These are phyloP conservation scores for Candida loeiensis DNA, from an alignment of 805 yeast genomes.

Conservation along the genomic window DNA sequence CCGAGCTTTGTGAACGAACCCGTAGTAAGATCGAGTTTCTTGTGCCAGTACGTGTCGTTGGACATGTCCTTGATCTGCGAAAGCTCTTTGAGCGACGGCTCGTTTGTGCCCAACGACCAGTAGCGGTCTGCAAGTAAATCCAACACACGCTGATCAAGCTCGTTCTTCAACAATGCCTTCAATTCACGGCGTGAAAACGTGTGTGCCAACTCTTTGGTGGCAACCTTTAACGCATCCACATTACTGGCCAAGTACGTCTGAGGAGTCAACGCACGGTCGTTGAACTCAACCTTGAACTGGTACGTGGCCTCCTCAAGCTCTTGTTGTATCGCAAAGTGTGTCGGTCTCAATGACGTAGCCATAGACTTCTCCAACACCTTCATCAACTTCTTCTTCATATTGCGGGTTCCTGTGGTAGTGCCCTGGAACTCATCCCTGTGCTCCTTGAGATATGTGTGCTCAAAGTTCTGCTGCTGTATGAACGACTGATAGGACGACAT, in stretches of 20 bases:
- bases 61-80: conserved; percentile 45
- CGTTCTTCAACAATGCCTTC: conserved; percentile 71
- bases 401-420: conserved; percentile 72
- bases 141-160: conserved; percentile 83
- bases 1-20: conserved; percentile 88
- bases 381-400: conserved; percentile 76
- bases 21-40: conserved; percentile 79
- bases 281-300: conserved; percentile 92
- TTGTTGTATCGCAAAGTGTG: conserved; percentile 77
- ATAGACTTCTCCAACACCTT: conserved; percentile 84
- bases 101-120: conserved; percentile 71
- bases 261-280: conserved; percentile 90
- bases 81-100: conserved; percentile 54
- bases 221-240: conserved; percentile 78
- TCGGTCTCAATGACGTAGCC: conserved; percentile 85
- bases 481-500: conserved; percentile 57
- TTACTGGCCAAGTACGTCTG: conserved; percentile 91
- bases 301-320: conserved; percentile 93
- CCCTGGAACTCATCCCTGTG: conserved; percentile 57
- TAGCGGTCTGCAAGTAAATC: conserved; percentile 86
- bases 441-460: conserved; percentile 54
- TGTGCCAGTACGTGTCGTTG: conserved; percentile 82
- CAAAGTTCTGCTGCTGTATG: conserved; percentile 62
- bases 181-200: conserved; percentile 81
- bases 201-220: conserved; percentile 82